Conservation (phyloP, 345 rosid genomes). For the Gynandropsis gynandra region DNA sequence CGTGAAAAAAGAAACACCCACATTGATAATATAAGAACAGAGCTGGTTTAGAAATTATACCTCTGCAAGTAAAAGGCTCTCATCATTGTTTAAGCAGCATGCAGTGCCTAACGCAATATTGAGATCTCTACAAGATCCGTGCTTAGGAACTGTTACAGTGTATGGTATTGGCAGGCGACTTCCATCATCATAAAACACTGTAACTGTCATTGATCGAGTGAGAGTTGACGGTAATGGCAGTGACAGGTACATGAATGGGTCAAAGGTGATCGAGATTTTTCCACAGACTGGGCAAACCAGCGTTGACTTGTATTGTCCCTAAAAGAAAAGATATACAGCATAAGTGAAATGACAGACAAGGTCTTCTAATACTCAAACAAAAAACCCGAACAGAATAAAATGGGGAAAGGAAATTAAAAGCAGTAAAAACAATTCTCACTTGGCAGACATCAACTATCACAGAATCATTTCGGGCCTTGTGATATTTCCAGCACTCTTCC, state of each 20-base stretch:
- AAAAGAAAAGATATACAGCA: slow-evolving; percentile 28
- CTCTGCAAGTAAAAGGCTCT: slow-evolving; percentile 78
- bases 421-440: slow-evolving; percentile 34
- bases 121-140: slow-evolving; percentile 73
- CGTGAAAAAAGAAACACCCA: slow-evolving; percentile 21
- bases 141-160: slow-evolving; percentile 66
- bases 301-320: slow-evolving; percentile 98
- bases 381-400: background rate
- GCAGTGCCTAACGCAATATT: slow-evolving; percentile 53
- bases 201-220: slow-evolving; percentile 75
- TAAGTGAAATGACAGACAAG: slow-evolving; percentile 6
- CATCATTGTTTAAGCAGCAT: slow-evolving; percentile 72
- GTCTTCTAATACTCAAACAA: background rate
- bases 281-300: slow-evolving; percentile 81
- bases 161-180: slow-evolving; percentile 66
- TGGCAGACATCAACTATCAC: slow-evolving; percentile 93
- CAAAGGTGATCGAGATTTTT: slow-evolving; percentile 83
- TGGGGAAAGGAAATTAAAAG: slow-evolving; percentile 11
- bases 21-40: slow-evolving; percentile 6
- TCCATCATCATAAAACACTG: slow-evolving; percentile 72
- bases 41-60: slow-evolving; percentile 26
- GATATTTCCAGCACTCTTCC: slow-evolving; percentile 76
- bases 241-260: slow-evolving; percentile 91
- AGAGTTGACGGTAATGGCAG: slow-evolving; percentile 82
- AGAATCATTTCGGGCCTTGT: slow-evolving; percentile 94